Base-by-base conservation (phyloP, 805 yeast species). In the Soucietia sequanensis region DNA sequence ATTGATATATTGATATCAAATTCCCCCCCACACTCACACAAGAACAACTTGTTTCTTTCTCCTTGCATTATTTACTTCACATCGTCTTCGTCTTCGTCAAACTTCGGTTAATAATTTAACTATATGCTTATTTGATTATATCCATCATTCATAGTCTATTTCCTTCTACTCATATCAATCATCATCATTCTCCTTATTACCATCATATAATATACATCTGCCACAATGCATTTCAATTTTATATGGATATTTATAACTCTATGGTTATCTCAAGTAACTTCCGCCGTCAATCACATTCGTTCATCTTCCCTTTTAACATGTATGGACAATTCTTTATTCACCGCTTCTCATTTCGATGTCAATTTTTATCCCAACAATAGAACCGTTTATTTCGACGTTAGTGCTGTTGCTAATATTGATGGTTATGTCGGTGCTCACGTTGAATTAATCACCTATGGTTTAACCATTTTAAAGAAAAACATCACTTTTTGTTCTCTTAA, bases 321-420 rank as follows among this genome's bases (percentile, higher is more conserved):
- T 68, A 90, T 89, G 95, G 82, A 80, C 27, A 69, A 84, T 58
- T 90, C 99, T 6, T 83, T 80, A 55, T 80, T 93, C 49, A 80
- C 95, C 3, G 91, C 97, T 4, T 76, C 89, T 6, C 76, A 71
- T 45, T 90, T 93, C 54, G 84, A 86, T 48, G 95, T 90, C 33
- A 62, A 62, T 27, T 86, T 73, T 57, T 81, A 65, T 52, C 95
- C 95, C 4, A 69, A 60, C 29, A 84, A 84, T 58, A 60, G 58
- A 14, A 69, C 84, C 1, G 81, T 82, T 6, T 68, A 62, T 4
- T 79, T 88, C 47, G 80, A 84, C 46, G 70, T 91, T 19, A 75
- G 80, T 36, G 95, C 95, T 19, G 70, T 82, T 11, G 84, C 96
- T 7, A 81, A 89, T 7, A 76, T 93, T 42, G 75, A 80, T 37